Base-by-base conservation (phyloP, 1,139 yeast genomes). In the Lodderomyces pseudojiufengensis region DNA sequence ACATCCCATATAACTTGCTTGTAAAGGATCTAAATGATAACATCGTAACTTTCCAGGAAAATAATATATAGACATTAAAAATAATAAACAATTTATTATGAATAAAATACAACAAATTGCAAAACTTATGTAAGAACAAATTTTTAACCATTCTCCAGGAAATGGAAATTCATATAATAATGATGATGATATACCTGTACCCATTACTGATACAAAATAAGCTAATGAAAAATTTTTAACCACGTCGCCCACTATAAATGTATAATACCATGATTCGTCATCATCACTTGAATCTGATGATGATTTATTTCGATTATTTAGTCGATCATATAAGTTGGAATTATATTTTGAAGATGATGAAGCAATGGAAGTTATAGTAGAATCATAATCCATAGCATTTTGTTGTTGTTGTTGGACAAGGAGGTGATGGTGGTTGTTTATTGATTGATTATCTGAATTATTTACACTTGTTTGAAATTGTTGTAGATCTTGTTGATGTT, bases 161-260 rank as follows among this genome's bases (percentile, higher is more conserved):
- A 76, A 84, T 0, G 95, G 88, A 54, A 81, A 86, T 23, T 63
- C 54, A 56, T 78, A 73, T 34, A 86, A 61, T 7, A 84, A 62
- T 27, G 73, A 57, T 4, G 84, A 63, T 1, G 85, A 63, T 31
- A 86, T 84, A 2, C 95, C 95, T 1, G 83, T 74, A 3, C 95
- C 96, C 95, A 87, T 87, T n/a, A 79, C 72, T 32, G 78, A 67
- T 25, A 84, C 82, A 57, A 82, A 86, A 71, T 79, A 80, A 2
- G 67, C 68, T 2, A 86, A 84, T 15, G 67, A 56, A 49, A 78
- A 77, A 10, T 59, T 53, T 20, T 52, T 42, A 10, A 70, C 38
- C 8, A 52, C 36, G 24, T 51, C 51, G n/a, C 41, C 36, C 24
- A 44, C 29, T 5, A 46, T 27, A 9, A 46, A 38, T 20, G 41